phyloP scores from a whole-genome alignment of 148 eudicot genomes.

The Spergularia bocconei region DNA sequence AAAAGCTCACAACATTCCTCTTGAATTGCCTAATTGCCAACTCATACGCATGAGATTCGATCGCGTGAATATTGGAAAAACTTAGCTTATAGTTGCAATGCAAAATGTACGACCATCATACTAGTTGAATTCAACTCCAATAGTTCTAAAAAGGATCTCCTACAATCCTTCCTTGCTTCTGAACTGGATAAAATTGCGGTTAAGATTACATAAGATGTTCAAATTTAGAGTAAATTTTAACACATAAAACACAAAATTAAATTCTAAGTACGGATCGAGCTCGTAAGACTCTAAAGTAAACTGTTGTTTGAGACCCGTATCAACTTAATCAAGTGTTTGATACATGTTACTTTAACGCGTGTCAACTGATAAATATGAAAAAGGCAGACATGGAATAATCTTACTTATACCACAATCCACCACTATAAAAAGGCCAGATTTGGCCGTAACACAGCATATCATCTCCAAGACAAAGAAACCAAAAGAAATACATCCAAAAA shows the following conservation, averaged over 20 bases:
- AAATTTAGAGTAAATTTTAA: no score
- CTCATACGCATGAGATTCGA: slow-evolving; percentile 1
- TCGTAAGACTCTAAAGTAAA: no score
- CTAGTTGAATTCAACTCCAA: neutral
- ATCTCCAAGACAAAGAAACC: neutral
- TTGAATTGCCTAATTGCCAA: neutral
- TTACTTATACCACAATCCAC: slow-evolving; percentile 9
- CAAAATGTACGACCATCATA: neutral
- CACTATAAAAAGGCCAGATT: slow-evolving; percentile 11
- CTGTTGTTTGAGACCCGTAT: no score
- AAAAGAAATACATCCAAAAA: neutral
- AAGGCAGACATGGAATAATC: neutral
- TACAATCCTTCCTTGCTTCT: no score
- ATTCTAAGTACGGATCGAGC: no score
- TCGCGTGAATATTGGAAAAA: neutral
- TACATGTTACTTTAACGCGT: no score
- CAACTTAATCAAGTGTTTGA: no score
- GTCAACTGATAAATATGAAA: neutral
- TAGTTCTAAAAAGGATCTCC: neutral
- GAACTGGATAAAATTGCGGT: no score
- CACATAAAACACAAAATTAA: no score
- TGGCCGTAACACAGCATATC: neutral
- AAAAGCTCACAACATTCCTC: neutral
- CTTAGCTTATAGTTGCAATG: neutral
- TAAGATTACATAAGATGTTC: no score